These are phyloP conservation scores for Gentiana macrophylla DNA, from an alignment of 257 asterid genomes.

Conservation along the genomic window DNA sequence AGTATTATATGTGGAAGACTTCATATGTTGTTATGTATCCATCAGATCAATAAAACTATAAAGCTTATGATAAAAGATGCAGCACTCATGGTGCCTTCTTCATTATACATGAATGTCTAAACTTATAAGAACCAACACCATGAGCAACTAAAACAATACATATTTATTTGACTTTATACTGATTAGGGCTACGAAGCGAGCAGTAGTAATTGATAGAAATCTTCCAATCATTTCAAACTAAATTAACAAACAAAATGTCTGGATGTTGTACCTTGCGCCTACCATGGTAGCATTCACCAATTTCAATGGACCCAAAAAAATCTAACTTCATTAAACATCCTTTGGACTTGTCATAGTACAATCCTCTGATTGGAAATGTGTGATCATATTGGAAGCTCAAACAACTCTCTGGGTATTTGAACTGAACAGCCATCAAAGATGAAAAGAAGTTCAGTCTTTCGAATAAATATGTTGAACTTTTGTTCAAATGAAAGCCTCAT, in stretches of 20 bases:
- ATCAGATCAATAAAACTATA: too few relatives aligned
- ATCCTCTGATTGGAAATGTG: constrained; percentile 90
- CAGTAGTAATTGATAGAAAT: too few relatives aligned
- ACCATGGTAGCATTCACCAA: constrained; percentile 94
- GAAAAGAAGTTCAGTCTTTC: constrained; percentile 1
- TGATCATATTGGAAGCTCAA: constrained; percentile 65
- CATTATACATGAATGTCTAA: too few relatives aligned
- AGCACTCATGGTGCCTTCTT: too few relatives aligned
- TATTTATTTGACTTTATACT: too few relatives aligned
- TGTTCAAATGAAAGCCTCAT: neutral
- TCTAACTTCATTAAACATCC: constrained; percentile 95
- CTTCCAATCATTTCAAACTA: too few relatives aligned
- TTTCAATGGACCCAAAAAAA: constrained; percentile 96
- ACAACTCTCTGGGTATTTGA: constrained; percentile 83
- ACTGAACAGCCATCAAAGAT: constrained; percentile 35
- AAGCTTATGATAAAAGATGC: too few relatives aligned
- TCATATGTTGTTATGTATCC: too few relatives aligned
- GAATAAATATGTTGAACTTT: neutral
- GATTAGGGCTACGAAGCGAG: too few relatives aligned
- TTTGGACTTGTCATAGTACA: constrained; percentile 80
- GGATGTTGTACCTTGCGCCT: constrained; percentile 58
- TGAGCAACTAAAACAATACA: too few relatives aligned
- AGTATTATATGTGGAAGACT: too few relatives aligned
- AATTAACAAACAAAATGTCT: constrained; percentile 3
- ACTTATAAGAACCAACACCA: too few relatives aligned